Conservation (phyloP, 73 alveolate species). For the Symbiodinium pilosum region DNA sequence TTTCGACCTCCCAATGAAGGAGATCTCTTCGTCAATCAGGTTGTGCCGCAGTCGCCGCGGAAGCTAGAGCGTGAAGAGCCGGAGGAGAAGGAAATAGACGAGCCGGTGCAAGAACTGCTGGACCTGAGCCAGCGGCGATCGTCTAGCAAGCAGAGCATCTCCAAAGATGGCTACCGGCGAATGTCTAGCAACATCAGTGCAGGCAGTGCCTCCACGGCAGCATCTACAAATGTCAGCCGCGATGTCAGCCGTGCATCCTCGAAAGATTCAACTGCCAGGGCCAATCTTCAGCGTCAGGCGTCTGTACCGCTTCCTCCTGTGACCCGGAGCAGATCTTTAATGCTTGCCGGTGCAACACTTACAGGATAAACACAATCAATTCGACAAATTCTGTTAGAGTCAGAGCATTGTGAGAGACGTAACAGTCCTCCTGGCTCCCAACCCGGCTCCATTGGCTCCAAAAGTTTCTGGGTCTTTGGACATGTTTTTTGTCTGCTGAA, state of each 20-base stretch:
- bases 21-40: conserved; percentile 9
- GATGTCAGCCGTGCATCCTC: conserved; percentile 16
- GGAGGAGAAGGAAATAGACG: background rate
- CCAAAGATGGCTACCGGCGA: background rate
- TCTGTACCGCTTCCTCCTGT: conserved; percentile 9
- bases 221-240: background rate
- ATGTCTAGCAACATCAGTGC: conserved; percentile 48
- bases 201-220: conserved; percentile 18
- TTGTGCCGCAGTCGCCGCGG: conserved; percentile 17
- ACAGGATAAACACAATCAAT: background rate
- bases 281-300: conserved; percentile 34
- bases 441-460: background rate
- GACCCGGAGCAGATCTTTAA: conserved; percentile 53
- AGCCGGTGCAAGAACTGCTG: background rate
- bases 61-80: conserved; percentile 15
- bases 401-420: background rate
- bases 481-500: background rate
- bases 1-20: conserved; percentile 82
- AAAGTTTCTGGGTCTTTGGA: background rate
- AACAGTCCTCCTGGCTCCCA: background rate
- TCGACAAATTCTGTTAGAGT: too few relatives aligned
- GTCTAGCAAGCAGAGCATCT: background rate
- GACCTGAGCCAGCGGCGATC: background rate
- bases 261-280: conserved; percentile 17
- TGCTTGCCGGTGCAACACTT: conserved; percentile 43